A percentile compares a stretch with the other conserved stretches of the same genome.
phyloP scores from a whole-genome alignment of 169 alveolate genomes.

The Plasmodium malariae region DNA sequence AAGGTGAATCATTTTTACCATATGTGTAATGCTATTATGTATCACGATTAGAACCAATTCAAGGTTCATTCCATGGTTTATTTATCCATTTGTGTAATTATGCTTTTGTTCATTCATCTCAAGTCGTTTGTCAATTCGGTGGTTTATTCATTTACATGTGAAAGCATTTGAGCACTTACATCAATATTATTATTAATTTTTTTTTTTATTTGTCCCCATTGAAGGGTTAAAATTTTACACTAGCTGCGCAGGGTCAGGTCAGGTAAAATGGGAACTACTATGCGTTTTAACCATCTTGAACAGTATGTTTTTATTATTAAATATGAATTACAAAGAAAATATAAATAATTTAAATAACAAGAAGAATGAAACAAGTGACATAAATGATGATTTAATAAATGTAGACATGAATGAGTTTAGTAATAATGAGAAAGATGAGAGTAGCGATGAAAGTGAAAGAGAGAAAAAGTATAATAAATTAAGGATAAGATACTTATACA shows the following conservation, averaged over 20 bases:
- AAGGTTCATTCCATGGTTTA: too few relatives aligned
- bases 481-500: slow-evolving; percentile 49
- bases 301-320: slow-evolving; percentile 32
- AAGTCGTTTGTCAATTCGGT: not conserved
- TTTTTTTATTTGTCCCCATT: slow-evolving; percentile 30
- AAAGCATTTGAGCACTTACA: not conserved
- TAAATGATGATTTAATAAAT: slow-evolving; percentile 74
- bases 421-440: slow-evolving; percentile 72
- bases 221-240: slow-evolving; percentile 61
- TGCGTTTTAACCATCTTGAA: slow-evolving; percentile 37
- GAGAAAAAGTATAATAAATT: slow-evolving; percentile 54
- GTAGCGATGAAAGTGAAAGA: slow-evolving; percentile 68
- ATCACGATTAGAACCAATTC: not conserved
- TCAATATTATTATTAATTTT: not conserved
- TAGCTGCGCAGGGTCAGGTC: slow-evolving; percentile 64
- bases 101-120: not conserved
- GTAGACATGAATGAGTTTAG: slow-evolving; percentile 70
- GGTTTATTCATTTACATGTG: not conserved
- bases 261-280: slow-evolving; percentile 75
- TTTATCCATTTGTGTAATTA: not conserved
- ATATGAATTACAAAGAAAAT: slow-evolving; percentile 64
- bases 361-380: slow-evolving; percentile 67
- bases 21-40: not conserved
- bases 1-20: not conserved
- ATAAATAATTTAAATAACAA: slow-evolving; percentile 45